Evolutionary conservation across 768 basidiomycete species (phyloP).

Genomic region (Tricholoma flavovirens): DNA sequence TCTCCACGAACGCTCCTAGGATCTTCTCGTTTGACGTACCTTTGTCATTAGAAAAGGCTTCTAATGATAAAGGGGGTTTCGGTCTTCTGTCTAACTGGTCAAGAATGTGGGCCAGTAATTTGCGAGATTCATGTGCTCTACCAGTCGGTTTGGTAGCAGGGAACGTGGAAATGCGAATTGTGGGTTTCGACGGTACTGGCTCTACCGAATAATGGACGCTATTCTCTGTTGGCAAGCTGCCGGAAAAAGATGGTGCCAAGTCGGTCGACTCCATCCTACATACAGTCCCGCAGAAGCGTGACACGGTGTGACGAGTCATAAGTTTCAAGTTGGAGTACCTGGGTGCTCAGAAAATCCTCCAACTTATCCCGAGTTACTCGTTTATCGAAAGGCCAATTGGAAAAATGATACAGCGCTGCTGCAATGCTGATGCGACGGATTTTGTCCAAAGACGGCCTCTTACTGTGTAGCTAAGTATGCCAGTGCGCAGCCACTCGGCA

Average conservation of each 20-base stretch:
- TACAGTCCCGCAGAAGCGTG: no score
- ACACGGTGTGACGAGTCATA: no score
- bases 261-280: neutral
- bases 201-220: neutral
- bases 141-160: slow-evolving; percentile 19
- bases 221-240: neutral
- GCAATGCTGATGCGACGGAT: no score
- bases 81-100: slow-evolving; percentile 54
- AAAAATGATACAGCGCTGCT: no score
- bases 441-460: no score
- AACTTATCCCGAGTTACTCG: no score
- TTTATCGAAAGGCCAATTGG: no score
- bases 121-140: slow-evolving; percentile 51
- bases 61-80: slow-evolving; percentile 48
- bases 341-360: no score
- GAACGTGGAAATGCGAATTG: slow-evolving; percentile 20
- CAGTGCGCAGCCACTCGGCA: no score
- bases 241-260: neutral
- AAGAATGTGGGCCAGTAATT: slow-evolving; percentile 61
- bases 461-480: no score
- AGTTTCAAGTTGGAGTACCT: no score
- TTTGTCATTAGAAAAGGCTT: slow-evolving; percentile 27
- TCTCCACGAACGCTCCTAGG: slow-evolving; percentile 37
- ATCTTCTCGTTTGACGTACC: slow-evolving; percentile 24
- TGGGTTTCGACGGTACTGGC: neutral